Conservation (phyloP, 1,284 basidiomycete species). For the Papiliotrema laurentii region DNA sequence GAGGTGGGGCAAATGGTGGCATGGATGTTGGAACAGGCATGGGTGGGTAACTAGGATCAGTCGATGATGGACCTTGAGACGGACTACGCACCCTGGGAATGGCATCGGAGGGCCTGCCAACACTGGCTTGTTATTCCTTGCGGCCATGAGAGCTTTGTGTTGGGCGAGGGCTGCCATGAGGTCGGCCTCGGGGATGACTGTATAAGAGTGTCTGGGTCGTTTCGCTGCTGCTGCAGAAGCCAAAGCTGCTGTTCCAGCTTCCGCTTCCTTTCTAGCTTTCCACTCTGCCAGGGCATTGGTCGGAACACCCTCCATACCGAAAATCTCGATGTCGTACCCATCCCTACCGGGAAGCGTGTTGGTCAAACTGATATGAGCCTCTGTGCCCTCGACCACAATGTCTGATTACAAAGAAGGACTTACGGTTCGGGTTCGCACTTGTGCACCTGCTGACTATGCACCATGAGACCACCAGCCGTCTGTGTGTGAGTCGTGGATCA, state of each 20-base stretch:
- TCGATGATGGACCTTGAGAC: slow-evolving; percentile 50
- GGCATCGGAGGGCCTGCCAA: slow-evolving; percentile 56
- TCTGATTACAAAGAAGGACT: slow-evolving; percentile 27
- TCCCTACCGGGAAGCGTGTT: slow-evolving; percentile 94
- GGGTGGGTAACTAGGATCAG: slow-evolving; percentile 15
- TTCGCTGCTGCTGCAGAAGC: slow-evolving; percentile 69
- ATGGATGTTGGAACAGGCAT: slow-evolving; percentile 37
- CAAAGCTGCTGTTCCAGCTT: slow-evolving; percentile 70
- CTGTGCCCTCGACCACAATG: background rate
- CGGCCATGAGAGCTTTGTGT: slow-evolving; percentile 89
- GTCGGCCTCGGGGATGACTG: slow-evolving; percentile 73
- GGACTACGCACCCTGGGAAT: slow-evolving; percentile 52
- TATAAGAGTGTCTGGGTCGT: slow-evolving; percentile 77
- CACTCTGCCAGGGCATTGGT: slow-evolving; percentile 91
- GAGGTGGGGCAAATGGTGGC: slow-evolving; percentile 27
- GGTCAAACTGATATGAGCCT: slow-evolving; percentile 63
- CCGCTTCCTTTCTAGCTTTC: slow-evolving; percentile 87
- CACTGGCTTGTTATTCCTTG: slow-evolving; percentile 36
- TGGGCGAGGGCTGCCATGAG: slow-evolving; percentile 77
- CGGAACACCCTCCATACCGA: slow-evolving; percentile 98
- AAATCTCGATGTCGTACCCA: slow-evolving; percentile 98
- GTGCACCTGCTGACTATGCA: slow-evolving; percentile 97
- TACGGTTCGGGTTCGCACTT: slow-evolving; percentile 96
- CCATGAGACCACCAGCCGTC: slow-evolving; percentile 92
- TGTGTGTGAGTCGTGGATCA: slow-evolving; percentile 13